Base-by-base conservation (phyloP, 106 monocot genomes). In the Phalaenopsis equestris region DNA sequence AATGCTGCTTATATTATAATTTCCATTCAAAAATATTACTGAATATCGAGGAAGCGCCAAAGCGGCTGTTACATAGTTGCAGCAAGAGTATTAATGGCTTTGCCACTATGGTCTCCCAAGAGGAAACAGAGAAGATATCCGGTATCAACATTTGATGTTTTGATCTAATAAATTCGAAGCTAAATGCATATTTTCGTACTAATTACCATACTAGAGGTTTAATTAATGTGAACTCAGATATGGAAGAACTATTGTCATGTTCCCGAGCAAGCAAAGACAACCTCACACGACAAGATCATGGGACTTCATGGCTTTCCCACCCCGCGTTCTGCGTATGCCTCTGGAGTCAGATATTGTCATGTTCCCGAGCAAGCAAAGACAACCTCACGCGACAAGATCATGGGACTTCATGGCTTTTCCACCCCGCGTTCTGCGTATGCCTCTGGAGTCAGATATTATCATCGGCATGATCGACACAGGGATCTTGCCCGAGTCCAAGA, bases 401-500 rank as follows among this genome's bases (percentile, higher is more conserved):
- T 86, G 83, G 86, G 21, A 80, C 73, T 86, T 80, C 67, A 57
- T 80, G 46, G 80, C 76, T n/a, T 86, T 86, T 55, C 82, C 86
- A 7, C 2, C 10, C 0, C 77, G 43, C n/a, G 77, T 15, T 41
- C 56, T 19, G 0, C 80, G 77, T 46, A 12, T 24, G 6, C 2
- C 80, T n/a, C 52, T 72, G 7, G 86, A 86, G 73, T 80, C 73
- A 2, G 67, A 84, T 65, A 41, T 86, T 4, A 86, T 83, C n/a
- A 49, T 86, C 14, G 86, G 83, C 37, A 83, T 83, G 80, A 41
- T 86, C 8, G 86, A 86, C 39, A 38, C 18, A 16, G 74, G 74
- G 6, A 86, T 82, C 39, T 86, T 83, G 86, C 86, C 80, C 4
- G 83, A 86, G 15, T 86, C 86, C 41, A 75, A 83, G 12, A 83